Conservation (phyloP, 805 yeast genomes). For the Candida germanica region DNA sequence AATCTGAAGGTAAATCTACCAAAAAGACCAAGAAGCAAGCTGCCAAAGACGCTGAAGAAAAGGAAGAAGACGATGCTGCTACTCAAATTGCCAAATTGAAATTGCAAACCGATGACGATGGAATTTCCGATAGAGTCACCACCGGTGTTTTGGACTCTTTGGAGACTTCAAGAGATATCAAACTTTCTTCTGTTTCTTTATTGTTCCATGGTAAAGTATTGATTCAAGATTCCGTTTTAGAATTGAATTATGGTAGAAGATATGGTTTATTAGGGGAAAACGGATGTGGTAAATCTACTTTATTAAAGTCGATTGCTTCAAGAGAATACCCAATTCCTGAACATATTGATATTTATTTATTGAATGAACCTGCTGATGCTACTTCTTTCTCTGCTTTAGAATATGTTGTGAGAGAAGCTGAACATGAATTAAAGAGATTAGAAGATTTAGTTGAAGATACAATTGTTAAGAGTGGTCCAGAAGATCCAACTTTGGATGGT, state of each 20-base stretch:
- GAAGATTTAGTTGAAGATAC: slow-evolving; percentile 89
- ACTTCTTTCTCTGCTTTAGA: slow-evolving; percentile 89
- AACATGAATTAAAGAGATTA: slow-evolving; percentile 81
- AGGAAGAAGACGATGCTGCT: slow-evolving; percentile 59
- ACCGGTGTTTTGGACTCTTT: slow-evolving; percentile 94
- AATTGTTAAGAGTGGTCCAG: slow-evolving; percentile 91
- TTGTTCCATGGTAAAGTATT: slow-evolving; percentile 97
- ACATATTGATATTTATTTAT: slow-evolving; percentile 81
- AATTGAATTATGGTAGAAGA: slow-evolving; percentile 95
- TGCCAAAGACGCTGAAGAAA: slow-evolving; percentile 47
- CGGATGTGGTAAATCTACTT: slow-evolving; percentile 98
- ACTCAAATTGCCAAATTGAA: slow-evolving; percentile 81
- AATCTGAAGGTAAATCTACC: slow-evolving; percentile 66
- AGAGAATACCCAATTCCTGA: slow-evolving; percentile 96
- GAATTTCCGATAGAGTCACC: slow-evolving; percentile 93
- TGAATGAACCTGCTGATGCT: slow-evolving; percentile 98
- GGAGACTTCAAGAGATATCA: slow-evolving; percentile 89
- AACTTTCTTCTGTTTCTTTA: slow-evolving; percentile 83
- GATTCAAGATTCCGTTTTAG: slow-evolving; percentile 86
- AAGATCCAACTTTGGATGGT: slow-evolving; percentile 78
- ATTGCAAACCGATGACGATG: slow-evolving; percentile 90
- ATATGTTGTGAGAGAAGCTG: slow-evolving; percentile 96
- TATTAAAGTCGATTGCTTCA: slow-evolving; percentile 89
- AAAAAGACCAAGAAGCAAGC: slow-evolving; percentile 62
- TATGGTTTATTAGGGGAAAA: slow-evolving; percentile 97